phyloP scores from a whole-genome alignment of 345 rosid species.

The Gossypium stocksii region DNA sequence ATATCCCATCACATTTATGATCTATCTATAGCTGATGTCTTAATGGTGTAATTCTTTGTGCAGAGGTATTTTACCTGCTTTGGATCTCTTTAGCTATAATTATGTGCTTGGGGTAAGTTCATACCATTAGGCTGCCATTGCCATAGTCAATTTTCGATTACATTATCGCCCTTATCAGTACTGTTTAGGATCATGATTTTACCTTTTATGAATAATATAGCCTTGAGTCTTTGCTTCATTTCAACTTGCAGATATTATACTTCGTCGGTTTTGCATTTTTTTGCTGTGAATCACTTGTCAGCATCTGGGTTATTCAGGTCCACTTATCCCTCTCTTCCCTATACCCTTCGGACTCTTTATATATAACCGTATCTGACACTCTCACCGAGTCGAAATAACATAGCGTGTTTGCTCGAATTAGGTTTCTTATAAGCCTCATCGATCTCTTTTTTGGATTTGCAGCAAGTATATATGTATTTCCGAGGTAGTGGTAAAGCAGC shows the following conservation, averaged over 20 bases:
- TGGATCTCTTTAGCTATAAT: constrained; percentile 42
- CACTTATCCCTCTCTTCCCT: constrained; percentile 17
- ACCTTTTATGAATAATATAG: not conserved
- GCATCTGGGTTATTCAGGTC: constrained; percentile 99
- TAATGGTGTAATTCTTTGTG: constrained; percentile 24
- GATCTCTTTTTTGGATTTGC: constrained; percentile 26
- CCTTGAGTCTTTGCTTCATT: not conserved
- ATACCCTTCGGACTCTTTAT: not conserved
- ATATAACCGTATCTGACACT: not conserved
- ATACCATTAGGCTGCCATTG: not conserved
- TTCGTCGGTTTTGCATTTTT: constrained; percentile 77
- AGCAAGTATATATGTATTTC: constrained; percentile 97
- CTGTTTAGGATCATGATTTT: not conserved
- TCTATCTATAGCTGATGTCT: constrained; percentile 23
- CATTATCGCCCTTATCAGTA: not conserved
- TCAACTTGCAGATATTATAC: constrained; percentile 69
- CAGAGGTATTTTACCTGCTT: constrained; percentile 95
- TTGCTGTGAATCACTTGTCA: constrained; percentile 70
- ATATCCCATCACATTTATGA: not conserved
- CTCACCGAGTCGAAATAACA: not conserved
- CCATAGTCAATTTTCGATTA: not conserved
- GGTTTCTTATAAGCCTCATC: not conserved
- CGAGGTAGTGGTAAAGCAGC: constrained; percentile 91
- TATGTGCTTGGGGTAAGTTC: constrained; percentile 74
- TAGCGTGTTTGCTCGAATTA: too few relatives aligned